Evolutionary conservation across 768 basidiomycete genomes (phyloP), one percentile per base, ranked within the genome.

Genomic region (Mycena venus): DNA sequence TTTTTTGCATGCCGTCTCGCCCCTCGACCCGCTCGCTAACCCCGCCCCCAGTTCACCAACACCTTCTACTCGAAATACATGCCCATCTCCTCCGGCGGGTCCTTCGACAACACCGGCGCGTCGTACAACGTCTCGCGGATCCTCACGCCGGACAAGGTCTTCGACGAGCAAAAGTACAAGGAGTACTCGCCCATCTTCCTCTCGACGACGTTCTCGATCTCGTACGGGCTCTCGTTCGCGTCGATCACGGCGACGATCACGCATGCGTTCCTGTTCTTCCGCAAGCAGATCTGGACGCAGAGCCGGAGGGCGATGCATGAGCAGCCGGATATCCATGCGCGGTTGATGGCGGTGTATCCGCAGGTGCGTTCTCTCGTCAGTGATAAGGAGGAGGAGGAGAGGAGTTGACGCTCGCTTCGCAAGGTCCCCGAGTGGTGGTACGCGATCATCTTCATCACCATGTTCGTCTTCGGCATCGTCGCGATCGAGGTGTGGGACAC

Each of bases 381-480:
- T n/a, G n/a, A n/a, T n/a, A n/a, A n/a, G n/a, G n/a, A n/a, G n/a
- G n/a, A n/a, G n/a, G n/a, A n/a, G n/a, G n/a, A n/a, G n/a, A n/a
- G n/a, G n/a, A n/a, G n/a, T n/a, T n/a, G n/a, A n/a, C n/a, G n/a
- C n/a, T n/a, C n/a, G n/a, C n/a, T n/a, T n/a, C n/a, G n/a, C n/a
- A n/a, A 38, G 36, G 72, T 73, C 94, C 95, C 1, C 90, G 62
- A 95, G 72, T 96, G 94, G 95, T 96, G 95, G 95, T 96, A 96
- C 80, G 80, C 85, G 11, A 79, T 87, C 51, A 87, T 96, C 70
- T 94, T 95, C 82, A 25, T 76, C n/a, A 32, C 56, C 73, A 89
- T 89, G 85, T 90, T 90, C 75, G 82, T 82, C 0, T 83, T 90
- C 51, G 89, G 90, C 14, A 82, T 91, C 58, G 72, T 92, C 60